Conservation (phyloP, 106 monocot genomes). For the Narthecium ossifragum region DNA sequence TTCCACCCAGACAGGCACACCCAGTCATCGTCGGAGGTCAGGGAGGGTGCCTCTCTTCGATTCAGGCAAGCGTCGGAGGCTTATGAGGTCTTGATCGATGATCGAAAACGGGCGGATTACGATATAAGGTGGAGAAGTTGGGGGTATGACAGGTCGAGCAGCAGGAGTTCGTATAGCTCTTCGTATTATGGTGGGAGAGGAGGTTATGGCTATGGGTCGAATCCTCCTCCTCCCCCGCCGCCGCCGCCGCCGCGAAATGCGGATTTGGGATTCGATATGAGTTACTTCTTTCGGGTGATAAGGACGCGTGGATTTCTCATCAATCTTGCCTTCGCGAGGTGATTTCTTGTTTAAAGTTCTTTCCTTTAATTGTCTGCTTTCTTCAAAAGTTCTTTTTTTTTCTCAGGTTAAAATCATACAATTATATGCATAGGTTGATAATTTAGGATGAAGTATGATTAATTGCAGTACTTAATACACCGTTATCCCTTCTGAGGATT, state of each 20-base stretch:
- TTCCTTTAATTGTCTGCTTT: background rate
- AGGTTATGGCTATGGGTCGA: background rate
- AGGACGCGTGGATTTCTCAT: conserved; percentile 52
- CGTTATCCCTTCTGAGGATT: too few species aligned
- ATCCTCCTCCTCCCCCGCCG: background rate
- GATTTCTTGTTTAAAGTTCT: background rate
- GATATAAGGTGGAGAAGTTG: conserved; percentile 16
- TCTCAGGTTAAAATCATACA: too few species aligned
- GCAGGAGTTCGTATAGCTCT: conserved; percentile 9
- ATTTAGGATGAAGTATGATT: too few species aligned
- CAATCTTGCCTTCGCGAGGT: conserved; percentile 61
- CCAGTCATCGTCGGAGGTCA: conserved; percentile 31
- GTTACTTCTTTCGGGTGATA: conserved; percentile 31
- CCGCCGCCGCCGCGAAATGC: conserved; percentile 6
- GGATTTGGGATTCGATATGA: conserved; percentile 31
- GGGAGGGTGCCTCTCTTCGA: conserved; percentile 29
- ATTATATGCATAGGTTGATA: too few species aligned
- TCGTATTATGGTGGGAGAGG: conserved; percentile 16
- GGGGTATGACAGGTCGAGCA: background rate
- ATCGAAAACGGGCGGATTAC: conserved; percentile 46
- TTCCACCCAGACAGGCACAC: conserved; percentile 83
- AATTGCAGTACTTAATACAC: too few species aligned
- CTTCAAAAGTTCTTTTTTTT: background rate
- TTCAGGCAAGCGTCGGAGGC: conserved; percentile 73
- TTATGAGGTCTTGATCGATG: conserved; percentile 70